These are phyloP conservation scores for Entrophospora sp. DNA, from an alignment of 192 early-diverging fungal genomes.

Conservation along the genomic window DNA sequence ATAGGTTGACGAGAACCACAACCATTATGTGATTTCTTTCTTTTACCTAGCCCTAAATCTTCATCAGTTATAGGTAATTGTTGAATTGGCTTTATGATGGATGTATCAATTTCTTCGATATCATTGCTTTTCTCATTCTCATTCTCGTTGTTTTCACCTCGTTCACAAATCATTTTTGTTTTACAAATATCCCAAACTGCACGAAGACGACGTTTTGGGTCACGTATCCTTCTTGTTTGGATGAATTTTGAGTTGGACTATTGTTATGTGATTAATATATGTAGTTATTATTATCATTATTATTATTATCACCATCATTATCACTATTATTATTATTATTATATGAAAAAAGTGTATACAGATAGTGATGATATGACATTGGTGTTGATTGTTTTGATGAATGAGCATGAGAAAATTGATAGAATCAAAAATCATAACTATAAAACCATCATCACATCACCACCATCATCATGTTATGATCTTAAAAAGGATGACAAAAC, in stretches of 20 bases:
- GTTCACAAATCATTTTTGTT: constrained; percentile 72
- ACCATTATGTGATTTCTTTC: constrained; percentile 67
- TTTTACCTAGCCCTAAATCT: constrained; percentile 34
- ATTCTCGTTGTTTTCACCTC: constrained; percentile 52
- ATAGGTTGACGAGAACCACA: constrained; percentile 80
- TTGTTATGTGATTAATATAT: too few relatives aligned
- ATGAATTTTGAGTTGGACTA: constrained; percentile 62
- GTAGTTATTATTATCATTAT: not conserved
- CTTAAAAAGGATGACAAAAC: constrained; percentile 15
- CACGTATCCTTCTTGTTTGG: constrained; percentile 51
- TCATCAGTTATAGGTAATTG: constrained; percentile 31
- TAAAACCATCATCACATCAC: not conserved
- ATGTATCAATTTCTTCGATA: not conserved
- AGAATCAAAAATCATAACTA: not conserved
- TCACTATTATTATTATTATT: not conserved
- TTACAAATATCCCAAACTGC: constrained; percentile 86
- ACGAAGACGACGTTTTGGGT: constrained; percentile 66
- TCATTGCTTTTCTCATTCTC: constrained; percentile 32
- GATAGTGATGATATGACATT: too few relatives aligned
- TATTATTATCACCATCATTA: not conserved
- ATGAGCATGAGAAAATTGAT: not conserved
- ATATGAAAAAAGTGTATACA: not conserved
- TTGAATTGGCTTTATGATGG: constrained; percentile 9
- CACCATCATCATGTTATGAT: too few relatives aligned
- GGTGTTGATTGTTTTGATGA: too few relatives aligned